Conservation (phyloP, 83 land plant genomes). For the Larix sibirica region DNA sequence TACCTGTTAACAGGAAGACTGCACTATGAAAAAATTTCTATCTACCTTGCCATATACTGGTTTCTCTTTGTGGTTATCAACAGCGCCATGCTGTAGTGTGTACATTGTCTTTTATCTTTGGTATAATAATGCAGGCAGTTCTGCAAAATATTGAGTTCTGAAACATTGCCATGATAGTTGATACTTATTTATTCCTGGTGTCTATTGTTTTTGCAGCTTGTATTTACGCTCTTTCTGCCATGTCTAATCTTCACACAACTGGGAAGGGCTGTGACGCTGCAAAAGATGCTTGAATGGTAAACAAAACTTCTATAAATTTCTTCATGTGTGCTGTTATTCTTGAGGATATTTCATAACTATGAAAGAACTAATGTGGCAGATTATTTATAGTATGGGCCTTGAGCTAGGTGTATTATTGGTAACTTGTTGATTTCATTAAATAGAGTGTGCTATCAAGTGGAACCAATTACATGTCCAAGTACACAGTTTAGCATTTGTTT, state of each 20-base stretch:
- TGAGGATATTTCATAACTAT: neutral
- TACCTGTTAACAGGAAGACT: neutral
- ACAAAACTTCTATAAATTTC: neutral
- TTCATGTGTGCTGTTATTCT: neutral
- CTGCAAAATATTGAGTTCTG: neutral
- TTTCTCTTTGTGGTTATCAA: neutral
- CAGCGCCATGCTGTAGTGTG: neutral
- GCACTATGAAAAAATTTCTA: no score
- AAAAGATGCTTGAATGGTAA: slow-evolving; percentile 39
- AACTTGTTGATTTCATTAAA: neutral
- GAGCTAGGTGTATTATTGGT: no score
- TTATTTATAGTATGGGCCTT: no score
- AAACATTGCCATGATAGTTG: neutral
- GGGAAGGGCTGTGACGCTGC: slow-evolving; percentile 36
- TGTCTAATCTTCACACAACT: slow-evolving; percentile 45
- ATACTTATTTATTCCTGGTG: neutral
- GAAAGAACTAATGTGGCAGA: no score
- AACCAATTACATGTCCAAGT: neutral
- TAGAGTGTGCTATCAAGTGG: neutral
- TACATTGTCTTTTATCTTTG: neutral
- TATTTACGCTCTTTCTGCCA: slow-evolving; percentile 40
- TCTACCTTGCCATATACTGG: no score
- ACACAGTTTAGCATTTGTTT: neutral
- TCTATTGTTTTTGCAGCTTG: slow-evolving; percentile 31
- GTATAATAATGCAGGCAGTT: neutral